A percentile compares a stretch with the other conserved stretches of the same genome.
These are phyloP conservation scores for Perkinsus marinus DNA, from an alignment of 169 alveolate genomes.

Conservation along the genomic window DNA sequence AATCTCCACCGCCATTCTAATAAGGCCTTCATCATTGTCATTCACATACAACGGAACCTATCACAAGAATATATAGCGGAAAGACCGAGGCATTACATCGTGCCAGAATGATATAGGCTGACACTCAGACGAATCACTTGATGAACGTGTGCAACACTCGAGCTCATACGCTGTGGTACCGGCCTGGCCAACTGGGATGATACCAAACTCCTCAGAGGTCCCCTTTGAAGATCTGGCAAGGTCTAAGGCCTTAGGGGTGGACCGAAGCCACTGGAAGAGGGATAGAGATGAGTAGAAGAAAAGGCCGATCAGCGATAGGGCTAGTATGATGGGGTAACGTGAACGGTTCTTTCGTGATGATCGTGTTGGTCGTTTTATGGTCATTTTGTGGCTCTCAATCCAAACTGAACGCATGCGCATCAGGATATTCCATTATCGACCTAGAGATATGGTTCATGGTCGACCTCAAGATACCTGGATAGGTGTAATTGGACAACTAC, in stretches of 20 bases:
- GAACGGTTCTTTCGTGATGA: not conserved
- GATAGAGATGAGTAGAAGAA: not conserved
- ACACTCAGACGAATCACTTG: not conserved
- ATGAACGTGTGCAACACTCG: not conserved
- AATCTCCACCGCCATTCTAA: slow-evolving; percentile 10
- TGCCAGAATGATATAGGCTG: not conserved
- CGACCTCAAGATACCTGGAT: not conserved
- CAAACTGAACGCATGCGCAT: no score
- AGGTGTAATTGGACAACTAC: no score
- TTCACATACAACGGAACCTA: not conserved
- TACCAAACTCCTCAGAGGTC: not conserved
- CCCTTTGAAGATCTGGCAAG: not conserved
- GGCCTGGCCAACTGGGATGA: not conserved
- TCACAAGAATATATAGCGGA: no score
- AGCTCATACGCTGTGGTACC: not conserved
- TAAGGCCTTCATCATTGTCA: not conserved
- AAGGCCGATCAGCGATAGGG: not conserved
- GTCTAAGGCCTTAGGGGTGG: not conserved
- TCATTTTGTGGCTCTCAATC: no score
- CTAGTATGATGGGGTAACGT: not conserved
- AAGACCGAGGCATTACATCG: not conserved
- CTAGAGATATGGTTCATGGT: not conserved
- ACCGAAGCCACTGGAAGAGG: not conserved
- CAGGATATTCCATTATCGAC: no score
- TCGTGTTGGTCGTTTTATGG: not conserved